phyloP scores from a whole-genome alignment of 1,284 basidiomycete genomes.

The Melanopsichium pennsylvanicum region DNA sequence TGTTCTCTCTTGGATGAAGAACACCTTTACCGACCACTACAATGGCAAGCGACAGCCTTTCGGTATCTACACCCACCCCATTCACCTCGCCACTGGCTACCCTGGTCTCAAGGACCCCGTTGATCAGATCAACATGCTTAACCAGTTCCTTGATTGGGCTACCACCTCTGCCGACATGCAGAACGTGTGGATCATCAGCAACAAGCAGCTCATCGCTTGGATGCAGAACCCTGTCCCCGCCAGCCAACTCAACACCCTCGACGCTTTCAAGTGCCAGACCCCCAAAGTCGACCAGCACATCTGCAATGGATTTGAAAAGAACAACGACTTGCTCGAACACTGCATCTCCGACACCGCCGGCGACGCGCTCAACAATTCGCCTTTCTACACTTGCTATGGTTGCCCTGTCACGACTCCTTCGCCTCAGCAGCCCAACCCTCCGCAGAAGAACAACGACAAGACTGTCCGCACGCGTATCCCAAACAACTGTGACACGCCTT shows the following conservation, averaged over 20 bases:
- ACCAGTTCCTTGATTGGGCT: slow-evolving; percentile 81
- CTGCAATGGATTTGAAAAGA: slow-evolving; percentile 55
- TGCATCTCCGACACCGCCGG: slow-evolving; percentile 57
- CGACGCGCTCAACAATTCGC: slow-evolving; percentile 57
- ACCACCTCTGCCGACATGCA: slow-evolving; percentile 63
- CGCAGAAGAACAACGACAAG: slow-evolving; percentile 58
- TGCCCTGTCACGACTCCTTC: slow-evolving; percentile 55
- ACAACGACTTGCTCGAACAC: slow-evolving; percentile 52
- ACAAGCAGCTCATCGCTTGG: slow-evolving; percentile 78
- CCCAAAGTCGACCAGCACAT: slow-evolving; percentile 50
- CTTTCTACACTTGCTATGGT: slow-evolving; percentile 62
- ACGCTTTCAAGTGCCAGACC: slow-evolving; percentile 58
- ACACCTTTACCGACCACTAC: slow-evolving; percentile 73
- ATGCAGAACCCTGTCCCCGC: slow-evolving; percentile 73
- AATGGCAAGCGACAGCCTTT: slow-evolving; percentile 79
- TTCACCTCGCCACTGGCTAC: slow-evolving; percentile 74
- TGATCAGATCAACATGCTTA: slow-evolving; percentile 70
- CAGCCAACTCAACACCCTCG: slow-evolving; percentile 58
- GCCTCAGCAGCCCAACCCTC: slow-evolving; percentile 56
- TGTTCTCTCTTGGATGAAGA: slow-evolving; percentile 77
- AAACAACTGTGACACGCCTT: slow-evolving; percentile 56
- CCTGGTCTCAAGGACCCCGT: slow-evolving; percentile 46
- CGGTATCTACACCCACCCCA: slow-evolving; percentile 82
- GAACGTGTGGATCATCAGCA: slow-evolving; percentile 80
- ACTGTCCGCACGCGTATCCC: slow-evolving; percentile 50